phyloP scores from a whole-genome alignment of 208 protist species.

The Trichomonas tenax region DNA sequence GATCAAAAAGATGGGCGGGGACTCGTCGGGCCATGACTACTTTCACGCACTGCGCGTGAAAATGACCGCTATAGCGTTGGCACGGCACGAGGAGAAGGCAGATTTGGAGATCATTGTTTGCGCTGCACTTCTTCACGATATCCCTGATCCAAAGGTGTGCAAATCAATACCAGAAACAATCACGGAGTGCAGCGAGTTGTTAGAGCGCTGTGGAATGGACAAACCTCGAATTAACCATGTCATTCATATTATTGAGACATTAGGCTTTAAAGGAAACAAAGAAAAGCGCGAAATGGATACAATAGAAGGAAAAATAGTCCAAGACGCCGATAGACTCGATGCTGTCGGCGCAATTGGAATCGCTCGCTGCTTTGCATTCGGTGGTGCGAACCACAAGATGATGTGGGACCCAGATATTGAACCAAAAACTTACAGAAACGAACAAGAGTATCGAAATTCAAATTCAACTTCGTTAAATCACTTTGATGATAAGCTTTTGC shows the following conservation, averaged over 20 bases:
- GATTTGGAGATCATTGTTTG: background rate
- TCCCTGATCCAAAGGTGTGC: background rate
- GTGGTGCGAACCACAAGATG: background rate
- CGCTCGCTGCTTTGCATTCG: constrained; percentile 30
- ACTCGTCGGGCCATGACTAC: background rate
- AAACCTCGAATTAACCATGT: background rate
- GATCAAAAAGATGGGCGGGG: background rate
- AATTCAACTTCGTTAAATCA: constrained; percentile 24
- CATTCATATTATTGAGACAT: background rate
- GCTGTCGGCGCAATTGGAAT: constrained; percentile 39
- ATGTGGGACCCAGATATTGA: constrained; percentile 7
- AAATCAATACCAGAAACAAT: background rate
- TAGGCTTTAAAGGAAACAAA: background rate
- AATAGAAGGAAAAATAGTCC: constrained; percentile 20
- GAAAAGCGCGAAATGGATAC: background rate
- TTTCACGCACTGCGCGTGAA: background rate
- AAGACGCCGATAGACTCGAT: constrained; percentile 38
- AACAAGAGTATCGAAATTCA: constrained; percentile 23
- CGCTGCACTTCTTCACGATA: background rate
- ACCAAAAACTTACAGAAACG: background rate
- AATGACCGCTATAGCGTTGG: background rate
- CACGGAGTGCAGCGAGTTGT: background rate
- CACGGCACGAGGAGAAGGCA: background rate
- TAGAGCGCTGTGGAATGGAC: background rate
- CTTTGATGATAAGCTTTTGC: constrained; percentile 35